Percentiles rank a stretch among this genome's conserved stretches.
These are phyloP conservation scores for Zygoascus meyerae DNA, from an alignment of 1,139 yeast genomes.

Conservation along the genomic window DNA sequence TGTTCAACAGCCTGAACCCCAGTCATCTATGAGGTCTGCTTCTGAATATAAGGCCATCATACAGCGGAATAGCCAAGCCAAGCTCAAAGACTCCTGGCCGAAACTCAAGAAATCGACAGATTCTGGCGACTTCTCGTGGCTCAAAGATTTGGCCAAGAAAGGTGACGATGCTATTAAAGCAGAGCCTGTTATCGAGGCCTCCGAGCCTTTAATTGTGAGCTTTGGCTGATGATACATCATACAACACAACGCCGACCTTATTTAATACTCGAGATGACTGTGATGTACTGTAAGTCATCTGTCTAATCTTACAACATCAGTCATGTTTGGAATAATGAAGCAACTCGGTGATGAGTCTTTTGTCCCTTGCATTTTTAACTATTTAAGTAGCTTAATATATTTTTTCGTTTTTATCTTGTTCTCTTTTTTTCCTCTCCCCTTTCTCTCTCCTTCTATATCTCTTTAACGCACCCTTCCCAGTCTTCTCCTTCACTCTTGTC, in stretches of 20 bases:
- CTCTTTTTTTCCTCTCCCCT: neutral
- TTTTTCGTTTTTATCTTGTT: neutral
- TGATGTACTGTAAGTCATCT: no score
- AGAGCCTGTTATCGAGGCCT: conserved; percentile 21
- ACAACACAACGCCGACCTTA: no score
- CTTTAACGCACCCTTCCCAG: neutral
- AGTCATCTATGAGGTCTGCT: conserved; percentile 19
- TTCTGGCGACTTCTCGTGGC: conserved; percentile 20
- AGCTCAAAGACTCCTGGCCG: conserved; percentile 11
- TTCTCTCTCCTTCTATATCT: neutral
- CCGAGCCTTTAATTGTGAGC: conserved; percentile 21
- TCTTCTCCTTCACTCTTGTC: no score
- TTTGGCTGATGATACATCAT: conserved; percentile 9
- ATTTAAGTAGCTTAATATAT: neutral
- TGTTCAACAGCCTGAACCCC: conserved; percentile 24
- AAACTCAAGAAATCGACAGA: conserved; percentile 1
- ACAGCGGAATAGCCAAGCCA: neutral
- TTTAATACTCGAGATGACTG: no score
- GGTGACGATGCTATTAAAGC: conserved; percentile 20
- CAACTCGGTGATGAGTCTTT: no score
- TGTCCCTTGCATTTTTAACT: no score
- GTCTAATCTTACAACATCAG: no score
- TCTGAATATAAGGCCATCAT: conserved; percentile 16
- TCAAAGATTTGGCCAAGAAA: conserved; percentile 17
- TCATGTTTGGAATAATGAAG: no score